These are phyloP conservation scores for Clonostachys rhizophaga DNA, from an alignment of 2,329 filamentous ascomycete species.

Conservation along the genomic window DNA sequence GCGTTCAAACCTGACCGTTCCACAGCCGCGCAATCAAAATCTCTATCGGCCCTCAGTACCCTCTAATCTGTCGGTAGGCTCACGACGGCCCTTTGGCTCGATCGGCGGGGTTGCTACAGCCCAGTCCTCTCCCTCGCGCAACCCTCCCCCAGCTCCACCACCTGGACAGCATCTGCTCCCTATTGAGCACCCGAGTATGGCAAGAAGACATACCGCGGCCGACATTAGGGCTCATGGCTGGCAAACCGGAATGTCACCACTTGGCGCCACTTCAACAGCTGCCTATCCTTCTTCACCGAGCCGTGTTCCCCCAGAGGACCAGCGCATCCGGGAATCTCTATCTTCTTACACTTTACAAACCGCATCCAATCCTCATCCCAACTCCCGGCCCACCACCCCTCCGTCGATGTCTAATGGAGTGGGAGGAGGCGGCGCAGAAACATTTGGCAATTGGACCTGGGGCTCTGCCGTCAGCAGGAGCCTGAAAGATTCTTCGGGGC, in stretches of 20 bases:
- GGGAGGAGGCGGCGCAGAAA: slow-evolving; percentile 26
- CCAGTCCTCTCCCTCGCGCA: slow-evolving; percentile 71
- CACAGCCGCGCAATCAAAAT: slow-evolving; percentile 48
- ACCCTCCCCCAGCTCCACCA: slow-evolving; percentile 60
- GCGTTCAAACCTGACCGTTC: slow-evolving; percentile 61
- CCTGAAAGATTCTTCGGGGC: slow-evolving; percentile 50
- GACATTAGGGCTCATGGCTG: slow-evolving; percentile 90
- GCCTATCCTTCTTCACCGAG: slow-evolving; percentile 53
- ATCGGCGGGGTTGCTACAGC: slow-evolving; percentile 68
- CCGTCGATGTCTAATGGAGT: slow-evolving; percentile 41
- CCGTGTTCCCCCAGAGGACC: slow-evolving; percentile 43
- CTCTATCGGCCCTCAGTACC: slow-evolving; percentile 75
- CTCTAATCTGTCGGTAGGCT: slow-evolving; percentile 73
- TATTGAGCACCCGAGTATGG: slow-evolving; percentile 62
- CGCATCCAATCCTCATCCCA: slow-evolving; percentile 33
- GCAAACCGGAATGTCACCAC: slow-evolving; percentile 61
- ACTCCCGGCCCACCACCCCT: slow-evolving; percentile 49
- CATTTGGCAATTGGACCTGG: slow-evolving; percentile 55
- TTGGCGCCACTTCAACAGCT: slow-evolving; percentile 48
- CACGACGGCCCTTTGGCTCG: slow-evolving; percentile 79
- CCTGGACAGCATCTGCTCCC: slow-evolving; percentile 62
- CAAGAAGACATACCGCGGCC: slow-evolving; percentile 86
- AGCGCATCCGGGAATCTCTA: slow-evolving; percentile 51
- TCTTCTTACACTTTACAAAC: slow-evolving; percentile 48
- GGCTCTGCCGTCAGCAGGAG: slow-evolving; percentile 40